Evolutionary conservation across 495 filamentous ascomycete species (phyloP).

Genomic region (Tuber magnatum): DNA sequence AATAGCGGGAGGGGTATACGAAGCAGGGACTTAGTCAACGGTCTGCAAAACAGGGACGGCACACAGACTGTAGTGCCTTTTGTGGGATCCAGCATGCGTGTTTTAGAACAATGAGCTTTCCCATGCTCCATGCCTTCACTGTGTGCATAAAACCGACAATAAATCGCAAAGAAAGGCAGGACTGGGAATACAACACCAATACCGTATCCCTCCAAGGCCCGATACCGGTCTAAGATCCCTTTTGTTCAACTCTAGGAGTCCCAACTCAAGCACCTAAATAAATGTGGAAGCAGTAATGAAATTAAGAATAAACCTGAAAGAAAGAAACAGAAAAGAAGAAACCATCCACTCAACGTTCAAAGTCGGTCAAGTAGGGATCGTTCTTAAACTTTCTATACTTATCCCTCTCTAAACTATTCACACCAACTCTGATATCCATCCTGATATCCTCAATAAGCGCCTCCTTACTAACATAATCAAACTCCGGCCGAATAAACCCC

Average conservation of each 20-base stretch:
- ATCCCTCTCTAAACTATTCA: constrained; percentile 60
- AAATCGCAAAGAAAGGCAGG: neutral
- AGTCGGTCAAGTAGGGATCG: constrained; percentile 44
- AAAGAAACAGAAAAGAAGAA: neutral
- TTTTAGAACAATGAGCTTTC: neutral
- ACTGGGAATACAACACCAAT: neutral
- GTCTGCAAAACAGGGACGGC: neutral
- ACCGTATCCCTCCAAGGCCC: neutral
- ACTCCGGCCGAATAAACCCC: constrained; percentile 83
- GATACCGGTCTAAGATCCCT: neutral
- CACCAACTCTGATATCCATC: constrained; percentile 77
- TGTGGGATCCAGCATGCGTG: neutral
- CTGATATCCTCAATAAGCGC: constrained; percentile 79
- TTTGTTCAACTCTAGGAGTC: neutral
- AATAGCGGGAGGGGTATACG: neutral
- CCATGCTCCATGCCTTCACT: neutral
- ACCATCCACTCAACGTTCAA: constrained; percentile 5
- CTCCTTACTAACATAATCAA: constrained; percentile 77
- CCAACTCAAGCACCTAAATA: neutral
- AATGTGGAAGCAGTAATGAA: neutral
- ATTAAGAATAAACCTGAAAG: neutral
- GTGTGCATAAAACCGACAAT: neutral
- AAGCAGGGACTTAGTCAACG: neutral
- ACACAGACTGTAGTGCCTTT: neutral
- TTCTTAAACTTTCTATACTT: constrained; percentile 55